Evolutionary conservation across 148 eudicot genomes (phyloP).

Genomic region (Fagopyrum tataricum): DNA sequence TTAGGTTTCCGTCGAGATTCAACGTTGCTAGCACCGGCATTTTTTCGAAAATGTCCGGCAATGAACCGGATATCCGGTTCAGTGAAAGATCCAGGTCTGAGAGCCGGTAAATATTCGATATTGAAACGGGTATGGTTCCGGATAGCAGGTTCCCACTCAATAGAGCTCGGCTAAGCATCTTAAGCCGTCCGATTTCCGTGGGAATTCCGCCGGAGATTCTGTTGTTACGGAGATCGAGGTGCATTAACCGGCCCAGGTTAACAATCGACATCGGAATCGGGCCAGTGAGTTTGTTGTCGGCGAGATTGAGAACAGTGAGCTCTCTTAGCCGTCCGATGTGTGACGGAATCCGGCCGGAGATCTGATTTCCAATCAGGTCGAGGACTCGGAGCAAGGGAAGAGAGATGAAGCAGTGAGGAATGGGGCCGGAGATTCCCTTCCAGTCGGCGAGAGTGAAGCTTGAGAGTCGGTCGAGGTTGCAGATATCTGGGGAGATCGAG

Average conservation of each 20-base stretch:
- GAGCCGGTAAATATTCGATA: conserved; percentile 41
- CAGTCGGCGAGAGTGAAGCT: conserved; percentile 77
- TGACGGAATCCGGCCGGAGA: conserved; percentile 54
- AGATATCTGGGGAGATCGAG: conserved; percentile 49
- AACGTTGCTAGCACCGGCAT: conserved; percentile 37
- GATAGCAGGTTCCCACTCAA: conserved; percentile 52
- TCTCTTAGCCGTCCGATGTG: conserved; percentile 45
- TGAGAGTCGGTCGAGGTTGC: conserved; percentile 58
- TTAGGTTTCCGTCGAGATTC: conserved; percentile 55
- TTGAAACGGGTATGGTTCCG: conserved; percentile 51
- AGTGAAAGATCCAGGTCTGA: conserved; percentile 41
- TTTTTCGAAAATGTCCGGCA: conserved; percentile 55
- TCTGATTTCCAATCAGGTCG: conserved; percentile 60
- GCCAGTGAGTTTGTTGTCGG: conserved; percentile 44
- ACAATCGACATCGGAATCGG: conserved; percentile 47
- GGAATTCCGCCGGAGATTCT: conserved; percentile 46
- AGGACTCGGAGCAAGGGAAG: conserved; percentile 50
- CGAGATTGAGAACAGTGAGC: conserved; percentile 30
- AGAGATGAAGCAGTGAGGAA: conserved; percentile 49
- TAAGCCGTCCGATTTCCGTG: conserved; percentile 40
- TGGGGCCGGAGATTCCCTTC: conserved; percentile 78
- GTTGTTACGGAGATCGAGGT: conserved; percentile 35
- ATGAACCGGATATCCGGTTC: conserved; percentile 43
- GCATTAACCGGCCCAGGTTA: conserved; percentile 35
- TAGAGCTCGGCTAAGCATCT: conserved; percentile 37